phyloP scores from a whole-genome alignment of 495 filamentous ascomycete species.

The Penicillium simplicissimum region DNA sequence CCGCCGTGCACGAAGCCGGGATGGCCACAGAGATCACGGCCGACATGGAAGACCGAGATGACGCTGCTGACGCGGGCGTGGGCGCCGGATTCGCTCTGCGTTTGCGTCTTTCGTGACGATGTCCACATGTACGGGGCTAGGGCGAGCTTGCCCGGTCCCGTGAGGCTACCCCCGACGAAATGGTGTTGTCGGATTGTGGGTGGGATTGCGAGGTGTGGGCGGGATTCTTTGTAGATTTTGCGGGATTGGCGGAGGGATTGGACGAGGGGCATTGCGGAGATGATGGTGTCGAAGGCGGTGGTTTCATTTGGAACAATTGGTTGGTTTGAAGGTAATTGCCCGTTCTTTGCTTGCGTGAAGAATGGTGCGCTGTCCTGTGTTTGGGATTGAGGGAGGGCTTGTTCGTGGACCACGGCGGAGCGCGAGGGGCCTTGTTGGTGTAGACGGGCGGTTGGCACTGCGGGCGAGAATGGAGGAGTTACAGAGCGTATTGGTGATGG shows the following conservation, averaged over 20 bases:
- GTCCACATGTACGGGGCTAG: conserved; percentile 78
- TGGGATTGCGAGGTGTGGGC: conserved; percentile 56
- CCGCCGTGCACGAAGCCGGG: conserved; percentile 46
- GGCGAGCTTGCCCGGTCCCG: conserved; percentile 69
- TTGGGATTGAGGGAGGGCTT: conserved; percentile 28
- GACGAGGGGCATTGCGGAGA: conserved; percentile 70
- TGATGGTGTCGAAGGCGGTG: conserved; percentile 56
- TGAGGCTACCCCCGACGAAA: conserved; percentile 51
- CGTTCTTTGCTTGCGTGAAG: conserved; percentile 5
- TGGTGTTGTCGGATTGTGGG: conserved; percentile 32
- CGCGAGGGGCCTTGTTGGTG: conserved; percentile 31
- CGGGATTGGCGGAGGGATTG: conserved; percentile 62
- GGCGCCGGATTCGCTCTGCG: conserved; percentile 8
- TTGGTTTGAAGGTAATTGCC: conserved; percentile 17
- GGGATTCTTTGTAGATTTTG: conserved; percentile 63
- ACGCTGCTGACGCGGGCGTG: conserved; percentile 30
- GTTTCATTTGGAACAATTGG: not conserved
- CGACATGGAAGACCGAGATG: conserved; percentile 41
- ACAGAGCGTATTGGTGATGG: not conserved
- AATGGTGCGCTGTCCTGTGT: conserved; percentile 17
- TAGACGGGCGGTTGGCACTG: conserved; percentile 14
- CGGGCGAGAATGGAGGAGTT: not conserved
- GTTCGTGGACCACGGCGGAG: conserved; percentile 32
- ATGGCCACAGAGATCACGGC: conserved; percentile 39
- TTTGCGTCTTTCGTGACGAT: conserved; percentile 4